These are phyloP conservation scores for Aspergillus udagawae DNA, from an alignment of 2,329 filamentous ascomycete genomes.

Conservation along the genomic window DNA sequence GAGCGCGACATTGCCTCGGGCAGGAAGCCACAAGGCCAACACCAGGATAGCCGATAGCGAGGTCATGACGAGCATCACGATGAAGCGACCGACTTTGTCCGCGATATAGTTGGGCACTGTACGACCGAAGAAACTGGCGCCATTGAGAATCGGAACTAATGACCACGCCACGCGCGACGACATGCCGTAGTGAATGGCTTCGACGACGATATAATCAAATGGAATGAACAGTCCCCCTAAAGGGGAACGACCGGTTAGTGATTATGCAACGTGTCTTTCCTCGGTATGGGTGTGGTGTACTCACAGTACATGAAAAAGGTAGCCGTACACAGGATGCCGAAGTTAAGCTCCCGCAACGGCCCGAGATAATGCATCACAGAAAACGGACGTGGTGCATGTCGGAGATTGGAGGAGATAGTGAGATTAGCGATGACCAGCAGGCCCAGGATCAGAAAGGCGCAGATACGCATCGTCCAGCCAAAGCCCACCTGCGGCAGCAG, in stretches of 20 bases:
- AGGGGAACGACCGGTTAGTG: too few species aligned
- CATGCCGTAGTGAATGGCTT: not conserved
- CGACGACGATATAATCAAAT: not conserved
- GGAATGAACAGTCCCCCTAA: not conserved
- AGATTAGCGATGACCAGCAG: constrained; percentile 36
- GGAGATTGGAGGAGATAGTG: not conserved
- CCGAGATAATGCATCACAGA: too few species aligned
- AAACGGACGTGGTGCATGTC: too few species aligned
- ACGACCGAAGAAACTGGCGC: constrained; percentile 3
- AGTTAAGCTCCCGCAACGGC: too few species aligned
- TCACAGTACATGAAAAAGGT: too few species aligned
- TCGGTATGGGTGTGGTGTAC: too few species aligned
- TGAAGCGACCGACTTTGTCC: constrained; percentile 4
- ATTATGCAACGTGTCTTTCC: too few species aligned
- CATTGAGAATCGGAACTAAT: not conserved
- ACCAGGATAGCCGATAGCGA: constrained; percentile 1
- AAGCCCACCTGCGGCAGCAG: constrained; percentile 50
- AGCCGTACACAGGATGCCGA: too few species aligned
- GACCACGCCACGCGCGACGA: not conserved
- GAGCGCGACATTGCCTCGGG: not conserved
- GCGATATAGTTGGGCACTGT: not conserved
- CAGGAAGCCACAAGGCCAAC: constrained; percentile 7
- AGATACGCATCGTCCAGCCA: constrained; percentile 52
- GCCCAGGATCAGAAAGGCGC: constrained; percentile 56
- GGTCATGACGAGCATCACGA: constrained; percentile 2